These are phyloP conservation scores for Mycena maculata DNA, from an alignment of 768 basidiomycete species.

Conservation along the genomic window DNA sequence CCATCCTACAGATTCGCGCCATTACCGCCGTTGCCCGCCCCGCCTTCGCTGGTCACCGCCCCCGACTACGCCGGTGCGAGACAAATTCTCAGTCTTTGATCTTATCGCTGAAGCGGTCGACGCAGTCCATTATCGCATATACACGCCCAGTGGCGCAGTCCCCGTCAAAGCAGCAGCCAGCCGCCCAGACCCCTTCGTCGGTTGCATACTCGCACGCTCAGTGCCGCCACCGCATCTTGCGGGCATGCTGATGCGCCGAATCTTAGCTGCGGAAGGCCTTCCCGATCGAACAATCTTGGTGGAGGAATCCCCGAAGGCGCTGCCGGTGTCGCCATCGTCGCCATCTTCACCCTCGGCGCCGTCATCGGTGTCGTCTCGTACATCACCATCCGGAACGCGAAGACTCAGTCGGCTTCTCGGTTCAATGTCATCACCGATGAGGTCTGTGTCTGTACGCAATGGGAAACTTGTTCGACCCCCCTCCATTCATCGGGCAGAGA, in stretches of 20 bases:
- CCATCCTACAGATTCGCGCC: slow-evolving; percentile 11
- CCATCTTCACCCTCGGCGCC: neutral
- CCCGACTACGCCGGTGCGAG: slow-evolving; percentile 16
- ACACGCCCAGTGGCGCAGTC: slow-evolving; percentile 15
- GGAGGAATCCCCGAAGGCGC: slow-evolving; percentile 19
- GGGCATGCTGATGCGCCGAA: slow-evolving; percentile 11
- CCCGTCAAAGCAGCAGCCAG: slow-evolving; percentile 18
- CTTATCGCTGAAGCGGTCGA: slow-evolving; percentile 20
- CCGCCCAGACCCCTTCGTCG: slow-evolving; percentile 16
- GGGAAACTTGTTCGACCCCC: slow-evolving; percentile 14
- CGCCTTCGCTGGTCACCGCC: slow-evolving; percentile 17
- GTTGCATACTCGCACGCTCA: slow-evolving; percentile 20
- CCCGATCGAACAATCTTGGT: slow-evolving; percentile 9
- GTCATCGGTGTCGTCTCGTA: neutral
- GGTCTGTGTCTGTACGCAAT: slow-evolving; percentile 11
- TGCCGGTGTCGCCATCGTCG: neutral
- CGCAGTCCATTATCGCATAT: slow-evolving; percentile 19
- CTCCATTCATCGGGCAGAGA: slow-evolving; percentile 2
- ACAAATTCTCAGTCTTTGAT: slow-evolving; percentile 20
- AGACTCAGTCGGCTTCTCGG: slow-evolving; percentile 14
- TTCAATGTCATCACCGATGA: slow-evolving; percentile 8
- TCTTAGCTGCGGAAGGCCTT: slow-evolving; percentile 17
- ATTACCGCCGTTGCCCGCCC: slow-evolving; percentile 16
- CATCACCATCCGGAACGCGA: slow-evolving; percentile 12
- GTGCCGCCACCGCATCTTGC: slow-evolving; percentile 15